Evolutionary conservation across 2,329 filamentous ascomycete species (phyloP), one percentile per base, ranked within the genome.

Genomic region (Pseudogymnoascus sp.): DNA sequence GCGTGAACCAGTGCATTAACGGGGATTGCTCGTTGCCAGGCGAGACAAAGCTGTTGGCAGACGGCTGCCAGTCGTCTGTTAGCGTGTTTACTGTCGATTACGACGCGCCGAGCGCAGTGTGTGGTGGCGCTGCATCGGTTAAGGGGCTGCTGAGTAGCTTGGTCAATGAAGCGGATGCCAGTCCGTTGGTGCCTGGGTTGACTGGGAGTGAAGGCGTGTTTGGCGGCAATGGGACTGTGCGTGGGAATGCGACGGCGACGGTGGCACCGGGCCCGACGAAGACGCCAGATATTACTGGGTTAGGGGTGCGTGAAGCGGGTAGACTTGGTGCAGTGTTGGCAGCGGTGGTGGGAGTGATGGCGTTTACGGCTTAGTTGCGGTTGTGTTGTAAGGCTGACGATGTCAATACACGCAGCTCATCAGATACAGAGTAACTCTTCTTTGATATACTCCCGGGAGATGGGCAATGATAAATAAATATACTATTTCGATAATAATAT

Each of bases 31-130:
- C 69, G 5, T 68, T 83, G n/a, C 78, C 79, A 0, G 79, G 80
- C 0, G 80, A 83, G 74, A 81, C 79, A 0, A 74, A 74, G 39
- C 72, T 81, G 2, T 74, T 82, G 9, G 73, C 75, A 59, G 71
- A 73, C 12, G 77, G 77, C 0, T 77, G 74, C 41, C 70, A 76
- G 2, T 63, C 67, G 12, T 60, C 68, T 12, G 75, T 83, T 2
- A 77, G 72, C 0, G 71, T 81, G 0, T 83, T 81, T 63, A 80
- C 78, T 0, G 74, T 81, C 17, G 80, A 83, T 62, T 81, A 81
- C 64, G 75, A 77, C 66, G 79, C 80, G 5, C 80, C 80, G 1
- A 69, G 38, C 8, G 15, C 38, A 4, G 38, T 10, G 4, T 41
- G 38, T 41, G 38, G 38, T 41, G 38, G 38, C 3, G 38, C 38